Percentiles rank a stretch among this genome's conserved stretches.
These are phyloP conservation scores for Penicillium antarcticum DNA, from an alignment of 495 filamentous ascomycete species.

Conservation along the genomic window DNA sequence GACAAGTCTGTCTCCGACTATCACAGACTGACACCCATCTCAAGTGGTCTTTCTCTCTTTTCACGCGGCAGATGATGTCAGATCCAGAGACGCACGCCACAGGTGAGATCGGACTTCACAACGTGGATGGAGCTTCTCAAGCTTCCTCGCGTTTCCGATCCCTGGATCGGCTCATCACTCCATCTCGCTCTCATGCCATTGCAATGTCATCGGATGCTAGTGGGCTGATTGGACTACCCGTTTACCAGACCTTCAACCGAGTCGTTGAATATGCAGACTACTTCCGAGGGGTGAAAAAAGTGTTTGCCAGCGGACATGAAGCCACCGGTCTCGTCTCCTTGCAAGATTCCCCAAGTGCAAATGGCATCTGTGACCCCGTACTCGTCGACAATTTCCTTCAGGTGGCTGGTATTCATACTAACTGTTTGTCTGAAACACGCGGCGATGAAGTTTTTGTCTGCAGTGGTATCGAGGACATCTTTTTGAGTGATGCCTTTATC, in stretches of 20 bases:
- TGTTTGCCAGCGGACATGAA: conserved; percentile 24
- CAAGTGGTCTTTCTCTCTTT: neutral
- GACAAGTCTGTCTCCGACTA: neutral
- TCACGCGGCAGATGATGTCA: neutral
- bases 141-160: conserved; percentile 2
- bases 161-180: neutral
- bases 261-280: conserved; percentile 33
- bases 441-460: conserved; percentile 27
- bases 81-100: neutral
- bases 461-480: conserved; percentile 10
- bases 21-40: too few species aligned
- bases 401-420: conserved; percentile 39
- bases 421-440: conserved; percentile 18
- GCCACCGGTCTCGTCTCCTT: conserved; percentile 24
- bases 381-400: conserved; percentile 39
- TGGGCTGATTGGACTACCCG: conserved; percentile 14
- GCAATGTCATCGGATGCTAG: neutral
- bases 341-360: neutral
- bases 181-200: neutral
- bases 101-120: neutral
- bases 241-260: conserved; percentile 30
- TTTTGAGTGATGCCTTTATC: neutral
- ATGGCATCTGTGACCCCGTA: conserved; percentile 15
- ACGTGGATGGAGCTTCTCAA: too few species aligned
- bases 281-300: conserved; percentile 31